These are phyloP conservation scores for Hibiscus mutabilis DNA, from an alignment of 345 rosid species.

Conservation along the genomic window DNA sequence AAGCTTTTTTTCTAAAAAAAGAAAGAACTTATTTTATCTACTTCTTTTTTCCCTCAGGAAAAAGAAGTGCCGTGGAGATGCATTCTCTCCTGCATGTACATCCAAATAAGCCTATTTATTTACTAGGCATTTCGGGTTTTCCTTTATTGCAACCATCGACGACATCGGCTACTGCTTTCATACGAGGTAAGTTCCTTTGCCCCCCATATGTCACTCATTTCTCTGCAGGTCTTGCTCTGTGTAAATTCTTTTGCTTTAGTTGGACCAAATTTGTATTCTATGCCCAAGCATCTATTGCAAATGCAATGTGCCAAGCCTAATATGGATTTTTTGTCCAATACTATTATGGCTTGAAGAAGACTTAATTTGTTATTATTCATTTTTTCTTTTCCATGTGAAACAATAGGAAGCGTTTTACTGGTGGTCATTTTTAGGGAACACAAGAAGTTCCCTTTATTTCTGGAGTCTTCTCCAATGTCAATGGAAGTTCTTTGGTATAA, in stretches of 20 bases:
- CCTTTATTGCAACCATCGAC: not conserved
- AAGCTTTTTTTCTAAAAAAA: too few species aligned
- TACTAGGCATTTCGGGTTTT: not conserved
- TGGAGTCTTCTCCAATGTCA: not conserved
- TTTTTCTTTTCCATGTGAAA: not conserved
- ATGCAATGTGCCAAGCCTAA: not conserved
- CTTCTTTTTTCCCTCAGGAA: not conserved
- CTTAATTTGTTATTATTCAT: not conserved
- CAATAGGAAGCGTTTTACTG: not conserved
- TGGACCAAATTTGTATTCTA: not conserved
- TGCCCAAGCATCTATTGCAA: not conserved
- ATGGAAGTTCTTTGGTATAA: not conserved
- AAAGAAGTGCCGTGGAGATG: not conserved
- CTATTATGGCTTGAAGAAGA: not conserved
- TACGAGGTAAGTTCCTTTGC: not conserved
- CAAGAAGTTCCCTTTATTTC: not conserved
- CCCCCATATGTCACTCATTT: not conserved
- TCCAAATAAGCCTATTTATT: not conserved
- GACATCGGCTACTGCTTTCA: not conserved
- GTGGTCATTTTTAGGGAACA: not conserved
- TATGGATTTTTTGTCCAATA: not conserved
- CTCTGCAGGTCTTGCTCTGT: not conserved
- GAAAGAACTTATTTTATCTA: not conserved
- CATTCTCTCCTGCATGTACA: slow-evolving; percentile 1
- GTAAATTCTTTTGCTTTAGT: not conserved